Base-by-base conservation (phyloP, 805 yeast species). In the Suhomyces prunicola region DNA sequence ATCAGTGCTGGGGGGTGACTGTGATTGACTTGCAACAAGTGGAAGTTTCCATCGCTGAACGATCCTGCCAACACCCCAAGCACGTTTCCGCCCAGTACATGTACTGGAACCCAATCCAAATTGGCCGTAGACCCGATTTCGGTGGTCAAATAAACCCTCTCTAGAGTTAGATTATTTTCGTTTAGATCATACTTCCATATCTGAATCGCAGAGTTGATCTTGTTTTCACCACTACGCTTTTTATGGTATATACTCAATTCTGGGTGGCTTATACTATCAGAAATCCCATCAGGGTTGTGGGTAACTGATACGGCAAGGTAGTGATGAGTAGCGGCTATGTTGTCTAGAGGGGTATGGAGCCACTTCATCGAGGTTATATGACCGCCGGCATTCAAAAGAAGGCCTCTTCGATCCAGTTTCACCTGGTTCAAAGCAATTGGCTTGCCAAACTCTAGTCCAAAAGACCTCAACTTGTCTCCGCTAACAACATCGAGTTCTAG, bases 21-120 rank as follows among this genome's bases (percentile, higher is more conserved):
- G 1, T 62, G 60, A 2, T 71, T 44, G 0, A 84, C 60, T 47
- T 74, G 73, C 15, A 84, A 62, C 5, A 85, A 60, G 52, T 82
- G 83, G 4, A 83, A 64, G 5, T 71, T 64, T 0, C 92, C 92
- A 63, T 84, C 87, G 41, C 81, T 80, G 55, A 82, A 81, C 0
- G 74, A 72, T 9, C 82, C 83, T 5, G 77, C 77, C n/a, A 85
- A 57, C 0, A 78, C 70, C 2, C 83, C 84, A 13, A 78, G 45
- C 2, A 55, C 48, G 6, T 47, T 36, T 3, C 50, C 58, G 55
- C 59, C 57, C 27, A 36, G 31, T 47, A 63, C 73, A 51, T 67
- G 66, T 48, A 67, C 52, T 1, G 80, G 74, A 17, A 68, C 58
- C 80, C 77, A 75, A n/a, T 65, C 60, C 33, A 81, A 56, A 47